Base-by-base conservation (phyloP, 2,329 filamentous ascomycete species). In the Byssochlamys sp. region DNA sequence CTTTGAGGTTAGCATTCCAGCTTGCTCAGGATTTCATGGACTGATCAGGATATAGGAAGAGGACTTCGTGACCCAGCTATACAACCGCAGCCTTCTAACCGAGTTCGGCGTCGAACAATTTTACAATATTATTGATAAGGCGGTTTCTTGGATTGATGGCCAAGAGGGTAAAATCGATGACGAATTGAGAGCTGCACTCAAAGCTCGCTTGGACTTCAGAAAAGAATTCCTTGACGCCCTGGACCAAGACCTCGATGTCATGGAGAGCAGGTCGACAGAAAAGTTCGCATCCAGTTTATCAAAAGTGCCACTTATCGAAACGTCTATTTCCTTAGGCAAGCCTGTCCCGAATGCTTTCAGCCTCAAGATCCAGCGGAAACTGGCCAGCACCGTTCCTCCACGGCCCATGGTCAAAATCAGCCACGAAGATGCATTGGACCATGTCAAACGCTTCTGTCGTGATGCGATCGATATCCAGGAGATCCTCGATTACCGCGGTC, bases 61-160 rank as follows among this genome's bases (percentile, higher is more conserved):
- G 73, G 94, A 99, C 68, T 96, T 99, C 69, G 90, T 95, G 24
- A 91, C 90, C 5, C 91, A 95, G 71, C 88, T 91, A 0, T 97
- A 94, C 69, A 88, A 91, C 63, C 84, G 91, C 39, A 84, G 84
- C 11, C 77, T 99, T 0, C 79, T 97, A 5, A 83, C 85, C 27
- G 75, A 80, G 12, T 79, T 92, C 58, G 77, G 82, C 14, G 72
- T 79, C 2, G 75, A 78, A 4, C 77, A 81, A n/a, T 79, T 90
- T 26, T 75, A 80, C 49, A 71, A 75, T 7, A 70, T 80, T 27
- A 72, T 90, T 24, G 71, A 80, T 26, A 75, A 81, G 33, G 84
- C 85, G 3, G 72, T 81, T n/a, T 69, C 71, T 11, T 75, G 83
- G 60, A 65, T 89, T 0, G 72, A 77, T 49, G 61, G 66, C 11